These are phyloP conservation scores for Gonium pectorale DNA, from an alignment of 139 green algal species.

Conservation along the genomic window DNA sequence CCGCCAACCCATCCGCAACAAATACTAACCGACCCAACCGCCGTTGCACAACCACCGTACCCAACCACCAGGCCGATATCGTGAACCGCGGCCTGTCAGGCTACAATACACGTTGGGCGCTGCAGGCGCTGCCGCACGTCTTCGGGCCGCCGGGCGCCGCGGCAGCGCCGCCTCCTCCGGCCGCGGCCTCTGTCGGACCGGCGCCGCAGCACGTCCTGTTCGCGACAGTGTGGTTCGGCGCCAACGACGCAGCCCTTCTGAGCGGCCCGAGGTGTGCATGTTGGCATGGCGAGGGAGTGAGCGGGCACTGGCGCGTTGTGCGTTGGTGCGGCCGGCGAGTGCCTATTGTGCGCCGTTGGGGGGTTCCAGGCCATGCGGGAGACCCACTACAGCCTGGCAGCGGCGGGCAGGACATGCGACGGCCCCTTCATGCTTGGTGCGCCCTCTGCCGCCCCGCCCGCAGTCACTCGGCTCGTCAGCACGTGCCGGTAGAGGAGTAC, in stretches of 20 bases:
- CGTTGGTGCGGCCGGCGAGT: no score
- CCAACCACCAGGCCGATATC: constrained; percentile 83
- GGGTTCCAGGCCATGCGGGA: no score
- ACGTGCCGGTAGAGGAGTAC: constrained; percentile 89
- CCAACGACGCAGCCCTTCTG: constrained; percentile 91
- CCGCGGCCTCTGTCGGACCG: not conserved
- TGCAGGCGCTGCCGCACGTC: constrained; percentile 68
- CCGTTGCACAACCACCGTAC: not conserved
- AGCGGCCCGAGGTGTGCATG: constrained; percentile 60
- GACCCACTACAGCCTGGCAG: no score
- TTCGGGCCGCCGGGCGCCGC: constrained; percentile 54
- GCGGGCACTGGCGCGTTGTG: no score
- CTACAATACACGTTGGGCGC: constrained; percentile 92
- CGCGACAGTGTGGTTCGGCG: constrained; percentile 86
- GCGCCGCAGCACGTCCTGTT: not conserved
- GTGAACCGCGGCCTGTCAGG: constrained; percentile 87
- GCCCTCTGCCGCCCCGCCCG: no score
- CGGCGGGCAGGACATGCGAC: no score
- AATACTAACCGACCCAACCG: not conserved
- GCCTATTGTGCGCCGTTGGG: no score
- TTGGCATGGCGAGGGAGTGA: no score
- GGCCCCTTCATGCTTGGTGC: no score
- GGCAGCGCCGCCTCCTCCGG: not conserved
- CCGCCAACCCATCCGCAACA: no score
- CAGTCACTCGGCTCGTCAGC: constrained; percentile 69